Evolutionary conservation across 805 yeast genomes (phyloP).

Genomic region (Yamadazyma sp.): DNA sequence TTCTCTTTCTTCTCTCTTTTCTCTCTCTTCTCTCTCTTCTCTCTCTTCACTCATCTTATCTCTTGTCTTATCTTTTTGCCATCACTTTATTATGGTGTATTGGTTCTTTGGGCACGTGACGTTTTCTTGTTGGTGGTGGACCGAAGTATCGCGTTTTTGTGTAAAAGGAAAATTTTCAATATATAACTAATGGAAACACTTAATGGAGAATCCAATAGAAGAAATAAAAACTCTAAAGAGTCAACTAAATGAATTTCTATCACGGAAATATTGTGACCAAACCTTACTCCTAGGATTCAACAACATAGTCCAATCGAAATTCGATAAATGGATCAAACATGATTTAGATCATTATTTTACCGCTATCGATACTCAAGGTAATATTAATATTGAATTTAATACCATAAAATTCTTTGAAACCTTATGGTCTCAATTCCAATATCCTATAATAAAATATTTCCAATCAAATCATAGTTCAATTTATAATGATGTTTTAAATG

Average conservation of each 20-base stretch:
- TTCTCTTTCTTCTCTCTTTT: no score
- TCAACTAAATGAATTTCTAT: constrained; percentile 19
- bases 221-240: constrained; percentile 17
- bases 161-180: no score
- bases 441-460: constrained; percentile 60
- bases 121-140: no score
- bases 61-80: no score
- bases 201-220: no score
- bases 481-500: constrained; percentile 16
- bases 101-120: no score
- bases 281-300: constrained; percentile 48
- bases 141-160: no score
- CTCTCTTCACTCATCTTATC: no score
- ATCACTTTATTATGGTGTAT: no score
- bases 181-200: no score
- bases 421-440: constrained; percentile 61
- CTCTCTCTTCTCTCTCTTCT: no score
- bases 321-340: constrained; percentile 36
- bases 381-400: constrained; percentile 28
- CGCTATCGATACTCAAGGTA: constrained; percentile 2
- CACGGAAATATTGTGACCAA: constrained; percentile 30
- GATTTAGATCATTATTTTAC: constrained; percentile 33
- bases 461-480: constrained; percentile 36
- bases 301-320: constrained; percentile 47
- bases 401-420: constrained; percentile 38